These are phyloP conservation scores for Claviceps africana DNA, from an alignment of 2,329 filamentous ascomycete species.

Conservation along the genomic window DNA sequence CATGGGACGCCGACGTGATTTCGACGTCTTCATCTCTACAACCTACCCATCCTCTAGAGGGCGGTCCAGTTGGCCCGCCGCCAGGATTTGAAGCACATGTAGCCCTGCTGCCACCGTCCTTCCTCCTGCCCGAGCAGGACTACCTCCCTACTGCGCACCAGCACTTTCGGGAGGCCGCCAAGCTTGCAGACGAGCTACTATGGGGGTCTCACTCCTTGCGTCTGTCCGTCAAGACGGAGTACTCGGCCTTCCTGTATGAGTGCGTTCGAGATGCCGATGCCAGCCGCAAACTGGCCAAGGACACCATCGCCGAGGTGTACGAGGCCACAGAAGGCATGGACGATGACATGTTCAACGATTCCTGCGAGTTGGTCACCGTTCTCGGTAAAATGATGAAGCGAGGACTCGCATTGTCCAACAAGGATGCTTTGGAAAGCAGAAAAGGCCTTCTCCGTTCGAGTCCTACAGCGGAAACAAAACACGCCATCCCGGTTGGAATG, in stretches of 20 bases:
- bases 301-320: slow-evolving; percentile 81
- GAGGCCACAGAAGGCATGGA: slow-evolving; percentile 85
- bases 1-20: slow-evolving; percentile 24
- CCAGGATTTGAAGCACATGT: slow-evolving; percentile 36
- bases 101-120: slow-evolving; percentile 43
- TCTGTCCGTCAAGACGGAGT: slow-evolving; percentile 81
- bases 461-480: slow-evolving; percentile 10
- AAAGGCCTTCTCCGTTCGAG: slow-evolving; percentile 21
- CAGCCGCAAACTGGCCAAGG: slow-evolving; percentile 63
- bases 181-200: slow-evolving; percentile 59
- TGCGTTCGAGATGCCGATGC: slow-evolving; percentile 70
- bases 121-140: slow-evolving; percentile 64
- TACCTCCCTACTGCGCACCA: slow-evolving; percentile 71
- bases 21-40: slow-evolving; percentile 32
- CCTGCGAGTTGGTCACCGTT: slow-evolving; percentile 73
- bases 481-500: slow-evolving; percentile 23
- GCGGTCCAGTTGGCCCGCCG: slow-evolving; percentile 43
- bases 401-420: slow-evolving; percentile 34
- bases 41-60: slow-evolving; percentile 36
- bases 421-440: slow-evolving; percentile 17
- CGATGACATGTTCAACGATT: slow-evolving; percentile 88
- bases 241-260: slow-evolving; percentile 85
- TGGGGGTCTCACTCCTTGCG: slow-evolving; percentile 83
- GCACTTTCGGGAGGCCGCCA: slow-evolving; percentile 66
- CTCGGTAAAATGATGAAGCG: slow-evolving; percentile 82